phyloP scores from a whole-genome alignment of 768 basidiomycete species.

The Calocera cornea region DNA sequence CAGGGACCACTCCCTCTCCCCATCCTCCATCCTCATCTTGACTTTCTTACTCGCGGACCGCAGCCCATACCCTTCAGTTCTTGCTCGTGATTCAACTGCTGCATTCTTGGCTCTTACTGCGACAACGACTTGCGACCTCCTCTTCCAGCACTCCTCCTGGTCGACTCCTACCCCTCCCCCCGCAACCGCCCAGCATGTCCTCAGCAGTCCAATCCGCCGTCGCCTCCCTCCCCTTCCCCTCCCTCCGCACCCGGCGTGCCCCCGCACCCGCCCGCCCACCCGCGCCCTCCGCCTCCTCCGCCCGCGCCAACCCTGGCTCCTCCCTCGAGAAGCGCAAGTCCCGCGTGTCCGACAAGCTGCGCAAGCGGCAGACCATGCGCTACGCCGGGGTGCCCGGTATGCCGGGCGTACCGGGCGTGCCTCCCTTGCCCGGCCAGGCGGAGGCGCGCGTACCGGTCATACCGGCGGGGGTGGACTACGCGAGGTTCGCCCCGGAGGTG shows the following conservation, averaged over 20 bases:
- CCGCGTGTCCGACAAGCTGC: slow-evolving; percentile 73
- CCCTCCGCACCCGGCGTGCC: neutral
- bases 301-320: neutral
- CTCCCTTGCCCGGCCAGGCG: slow-evolving; percentile 12
- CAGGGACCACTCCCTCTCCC: neutral
- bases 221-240: neutral
- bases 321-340: slow-evolving; percentile 29
- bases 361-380: slow-evolving; percentile 90
- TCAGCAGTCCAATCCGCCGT: neutral
- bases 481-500: neutral
- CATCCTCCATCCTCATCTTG: neutral
- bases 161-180: neutral
- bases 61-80: too few relatives aligned
- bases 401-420: neutral
- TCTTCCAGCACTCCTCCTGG: neutral
- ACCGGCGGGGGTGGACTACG: slow-evolving; percentile 27
- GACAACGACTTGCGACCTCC: neutral
- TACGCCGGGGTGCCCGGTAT: slow-evolving; percentile 37
- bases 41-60: too few relatives aligned
- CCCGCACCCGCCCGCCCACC: neutral
- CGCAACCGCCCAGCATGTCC: neutral
- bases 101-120: too few relatives aligned
- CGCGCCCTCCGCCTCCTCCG: neutral
- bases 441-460: slow-evolving; percentile 19
- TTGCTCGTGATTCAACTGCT: too few relatives aligned